phyloP scores from a whole-genome alignment of 352 stramenopile genomes.

The Nothophytophthora sp. region DNA sequence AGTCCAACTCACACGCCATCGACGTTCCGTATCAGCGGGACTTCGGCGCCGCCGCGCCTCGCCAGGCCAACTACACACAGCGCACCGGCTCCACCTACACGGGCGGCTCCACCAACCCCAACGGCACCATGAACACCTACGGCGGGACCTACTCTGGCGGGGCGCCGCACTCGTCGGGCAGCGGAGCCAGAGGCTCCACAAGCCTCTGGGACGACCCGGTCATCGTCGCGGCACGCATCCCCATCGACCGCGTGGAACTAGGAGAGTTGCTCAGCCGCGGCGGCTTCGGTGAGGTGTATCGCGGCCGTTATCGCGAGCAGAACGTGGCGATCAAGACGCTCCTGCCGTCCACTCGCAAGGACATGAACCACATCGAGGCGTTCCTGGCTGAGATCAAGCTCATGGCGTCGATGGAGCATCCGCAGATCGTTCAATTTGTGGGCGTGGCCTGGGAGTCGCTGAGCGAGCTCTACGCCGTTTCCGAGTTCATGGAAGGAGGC shows the following conservation, averaged over 20 bases:
- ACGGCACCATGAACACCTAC: conserved; percentile 7
- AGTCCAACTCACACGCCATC: conserved; percentile 14
- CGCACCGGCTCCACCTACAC: conserved; percentile 22
- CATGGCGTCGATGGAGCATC: conserved; percentile 38
- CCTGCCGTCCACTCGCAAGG: conserved; percentile 28
- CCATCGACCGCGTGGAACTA: conserved; percentile 37
- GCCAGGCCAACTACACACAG: conserved; percentile 10
- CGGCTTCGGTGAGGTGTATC: conserved; percentile 40
- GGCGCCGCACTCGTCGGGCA: conserved; percentile 4
- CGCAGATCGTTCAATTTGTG: conserved; percentile 41
- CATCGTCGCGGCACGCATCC: conserved; percentile 39
- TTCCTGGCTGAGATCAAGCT: conserved; percentile 49
- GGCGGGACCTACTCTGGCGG: conserved; percentile 9
- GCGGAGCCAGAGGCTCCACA: conserved; percentile 6
- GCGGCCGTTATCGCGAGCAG: conserved; percentile 32
- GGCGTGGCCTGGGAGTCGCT: conserved; percentile 50
- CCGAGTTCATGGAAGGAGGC: conserved; percentile 49
- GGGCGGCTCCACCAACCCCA: conserved; percentile 11
- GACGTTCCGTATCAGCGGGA: conserved; percentile 17
- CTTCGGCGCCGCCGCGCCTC: background rate
- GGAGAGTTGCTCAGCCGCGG: conserved; percentile 32
- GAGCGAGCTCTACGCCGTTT: conserved; percentile 39
- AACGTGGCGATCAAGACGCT: conserved; percentile 42
- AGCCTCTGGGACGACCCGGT: conserved; percentile 39
- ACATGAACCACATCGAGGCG: conserved; percentile 34